These are phyloP conservation scores for Xylariales sp. DNA, from an alignment of 2,329 filamentous ascomycete species.

Conservation along the genomic window DNA sequence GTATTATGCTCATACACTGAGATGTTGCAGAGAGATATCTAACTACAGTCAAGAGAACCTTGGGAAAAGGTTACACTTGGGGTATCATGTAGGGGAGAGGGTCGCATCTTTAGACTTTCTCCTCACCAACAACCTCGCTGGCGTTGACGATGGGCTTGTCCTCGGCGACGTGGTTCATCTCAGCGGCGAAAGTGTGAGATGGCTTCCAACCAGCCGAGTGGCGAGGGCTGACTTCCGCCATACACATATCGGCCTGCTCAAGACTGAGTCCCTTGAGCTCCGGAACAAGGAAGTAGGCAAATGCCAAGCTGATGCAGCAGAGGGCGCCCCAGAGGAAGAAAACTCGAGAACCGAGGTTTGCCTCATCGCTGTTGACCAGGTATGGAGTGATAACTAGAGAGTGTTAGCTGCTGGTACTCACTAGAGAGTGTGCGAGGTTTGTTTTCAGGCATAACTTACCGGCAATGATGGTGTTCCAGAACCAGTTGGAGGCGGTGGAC, in stretches of 20 bases:
- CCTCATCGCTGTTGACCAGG: conserved; percentile 56
- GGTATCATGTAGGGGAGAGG: conserved; percentile 2
- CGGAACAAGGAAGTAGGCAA: conserved; percentile 69
- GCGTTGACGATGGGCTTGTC: conserved; percentile 12
- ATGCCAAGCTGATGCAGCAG: conserved; percentile 55
- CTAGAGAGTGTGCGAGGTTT: no score
- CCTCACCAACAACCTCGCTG: conserved; percentile 16
- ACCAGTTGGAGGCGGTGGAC: conserved; percentile 86
- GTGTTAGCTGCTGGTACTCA: no score
- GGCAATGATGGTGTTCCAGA: conserved; percentile 72
- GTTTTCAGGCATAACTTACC: conserved; percentile 26
- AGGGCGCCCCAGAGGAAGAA: conserved; percentile 75
- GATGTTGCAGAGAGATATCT: no score
- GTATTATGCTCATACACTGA: no score
- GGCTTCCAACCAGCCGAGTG: conserved; percentile 27
- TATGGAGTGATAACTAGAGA: conserved; percentile 70
- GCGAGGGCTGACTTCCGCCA: conserved; percentile 42
- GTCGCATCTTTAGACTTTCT: conserved; percentile 19
- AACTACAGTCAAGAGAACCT: background rate
- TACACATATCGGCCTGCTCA: conserved; percentile 67
- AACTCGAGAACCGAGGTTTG: conserved; percentile 64
- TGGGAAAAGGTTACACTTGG: background rate
- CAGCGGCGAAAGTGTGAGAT: conserved; percentile 28
- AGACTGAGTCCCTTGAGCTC: conserved; percentile 74
- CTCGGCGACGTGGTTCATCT: conserved; percentile 23